Evolutionary conservation across 2,329 filamentous ascomycete species (phyloP).

Genomic region (Nigrospora sphaerica): DNA sequence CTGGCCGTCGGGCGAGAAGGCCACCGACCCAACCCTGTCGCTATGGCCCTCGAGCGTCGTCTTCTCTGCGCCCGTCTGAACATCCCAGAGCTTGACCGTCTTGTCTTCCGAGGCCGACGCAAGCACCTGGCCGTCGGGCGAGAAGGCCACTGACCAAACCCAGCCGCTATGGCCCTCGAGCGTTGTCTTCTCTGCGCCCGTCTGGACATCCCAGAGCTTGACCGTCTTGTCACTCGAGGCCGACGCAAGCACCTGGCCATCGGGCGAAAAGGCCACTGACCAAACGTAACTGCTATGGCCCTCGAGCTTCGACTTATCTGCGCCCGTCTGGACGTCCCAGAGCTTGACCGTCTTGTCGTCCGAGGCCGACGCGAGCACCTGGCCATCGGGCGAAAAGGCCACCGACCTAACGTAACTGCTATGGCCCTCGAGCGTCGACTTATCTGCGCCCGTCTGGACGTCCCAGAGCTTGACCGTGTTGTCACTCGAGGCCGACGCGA

Average conservation of each 20-base stretch:
- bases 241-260: not conserved
- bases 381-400: not conserved
- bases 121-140: slow-evolving; percentile 96
- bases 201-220: not conserved
- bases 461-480: not conserved
- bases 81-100: slow-evolving; percentile 99
- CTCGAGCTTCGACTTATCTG: not conserved
- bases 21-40: not conserved
- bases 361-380: not conserved
- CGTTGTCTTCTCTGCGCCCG: not conserved
- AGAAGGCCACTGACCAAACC: slow-evolving; percentile 41
- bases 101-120: slow-evolving; percentile 99
- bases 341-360: not conserved
- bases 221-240: not conserved
- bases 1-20: slow-evolving; percentile 3
- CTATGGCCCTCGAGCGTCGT: slow-evolving; percentile 73
- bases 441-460: not conserved
- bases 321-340: not conserved
- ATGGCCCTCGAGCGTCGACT: not conserved
- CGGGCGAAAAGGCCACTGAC: not conserved
- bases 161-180: not conserved
- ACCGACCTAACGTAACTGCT: not conserved
- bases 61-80: slow-evolving; percentile 99
- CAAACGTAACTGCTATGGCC: not conserved
- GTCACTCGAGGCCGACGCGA: not conserved